A percentile compares a stretch with the other conserved stretches of the same genome.
Evolutionary conservation across 164 flowering plant species (phyloP).

Genomic region (Sedum album): DNA sequence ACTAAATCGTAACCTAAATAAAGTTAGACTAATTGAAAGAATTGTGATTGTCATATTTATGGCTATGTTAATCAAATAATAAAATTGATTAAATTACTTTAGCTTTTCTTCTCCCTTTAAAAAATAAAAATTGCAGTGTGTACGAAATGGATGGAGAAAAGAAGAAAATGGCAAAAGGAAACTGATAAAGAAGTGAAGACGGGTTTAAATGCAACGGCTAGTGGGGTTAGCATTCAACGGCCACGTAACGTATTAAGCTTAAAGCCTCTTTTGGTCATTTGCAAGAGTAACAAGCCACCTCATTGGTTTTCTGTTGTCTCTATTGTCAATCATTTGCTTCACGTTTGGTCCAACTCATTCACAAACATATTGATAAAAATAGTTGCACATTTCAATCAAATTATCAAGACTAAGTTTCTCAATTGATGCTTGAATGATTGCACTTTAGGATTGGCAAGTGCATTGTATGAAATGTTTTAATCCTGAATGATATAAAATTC

Average conservation of each 20-base stretch:
- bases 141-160: too few relatives aligned
- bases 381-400: background rate
- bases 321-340: constrained; percentile 13
- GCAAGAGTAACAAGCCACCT: constrained; percentile 19
- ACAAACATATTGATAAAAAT: background rate
- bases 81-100: too few relatives aligned
- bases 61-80: too few relatives aligned
- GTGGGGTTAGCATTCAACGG: constrained; percentile 11
- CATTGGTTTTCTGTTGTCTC: constrained; percentile 8
- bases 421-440: background rate
- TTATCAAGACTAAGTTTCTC: background rate
- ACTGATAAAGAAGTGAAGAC: constrained; percentile 14
- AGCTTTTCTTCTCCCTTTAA: too few relatives aligned
- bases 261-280: constrained; percentile 7
- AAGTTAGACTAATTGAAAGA: too few relatives aligned
- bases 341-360: background rate
- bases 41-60: too few relatives aligned
- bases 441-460: background rate
- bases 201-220: constrained; percentile 33
- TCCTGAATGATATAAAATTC: background rate
- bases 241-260: constrained; percentile 16
- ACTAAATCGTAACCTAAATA: too few relatives aligned
- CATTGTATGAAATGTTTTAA: background rate
- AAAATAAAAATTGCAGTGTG: too few relatives aligned
- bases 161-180: background rate